Conservation (phyloP, 2,329 filamentous ascomycete genomes). For the Clonostachys rosea region DNA sequence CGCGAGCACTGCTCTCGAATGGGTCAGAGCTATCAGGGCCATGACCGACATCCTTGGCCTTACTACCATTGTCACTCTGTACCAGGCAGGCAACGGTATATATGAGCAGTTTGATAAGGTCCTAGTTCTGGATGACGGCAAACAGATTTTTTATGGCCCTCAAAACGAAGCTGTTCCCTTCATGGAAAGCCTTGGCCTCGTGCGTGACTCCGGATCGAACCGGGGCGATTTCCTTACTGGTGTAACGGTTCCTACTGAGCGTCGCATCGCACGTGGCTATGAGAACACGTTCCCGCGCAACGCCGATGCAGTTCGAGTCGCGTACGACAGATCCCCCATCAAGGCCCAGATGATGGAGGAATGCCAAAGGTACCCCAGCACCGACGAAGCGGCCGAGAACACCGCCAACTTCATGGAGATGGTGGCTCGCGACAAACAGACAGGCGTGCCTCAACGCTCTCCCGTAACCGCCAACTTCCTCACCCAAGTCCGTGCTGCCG, state of each 20-base stretch:
- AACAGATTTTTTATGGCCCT: conserved; percentile 62
- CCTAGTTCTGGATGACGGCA: conserved; percentile 61
- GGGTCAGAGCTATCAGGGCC: conserved; percentile 52
- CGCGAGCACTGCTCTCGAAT: conserved; percentile 59
- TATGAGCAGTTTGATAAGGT: conserved; percentile 69
- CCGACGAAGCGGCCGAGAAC: conserved; percentile 36
- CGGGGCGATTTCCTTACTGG: conserved; percentile 63
- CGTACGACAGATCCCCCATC: conserved; percentile 48
- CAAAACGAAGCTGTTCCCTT: conserved; percentile 54
- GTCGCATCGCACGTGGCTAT: conserved; percentile 12
- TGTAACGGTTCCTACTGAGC: conserved; percentile 55
- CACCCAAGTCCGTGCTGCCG: conserved; percentile 50
- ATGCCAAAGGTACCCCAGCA: conserved; percentile 49
- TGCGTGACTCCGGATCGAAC: conserved; percentile 57
- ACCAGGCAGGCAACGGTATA: conserved; percentile 67
- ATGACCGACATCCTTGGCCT: conserved; percentile 60
- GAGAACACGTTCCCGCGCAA: conserved; percentile 37
- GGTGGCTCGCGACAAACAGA: conserved; percentile 49
- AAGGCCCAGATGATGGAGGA: conserved; percentile 46
- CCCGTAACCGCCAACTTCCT: conserved; percentile 50
- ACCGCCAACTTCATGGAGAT: conserved; percentile 50
- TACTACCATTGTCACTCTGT: conserved; percentile 58
- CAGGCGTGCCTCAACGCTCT: conserved; percentile 45
- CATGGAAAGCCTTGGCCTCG: conserved; percentile 61
- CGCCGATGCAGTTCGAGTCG: conserved; percentile 32